Evolutionary conservation across 2,329 filamentous ascomycete genomes (phyloP).

Genomic region (Arachnopeziza araneosa): DNA sequence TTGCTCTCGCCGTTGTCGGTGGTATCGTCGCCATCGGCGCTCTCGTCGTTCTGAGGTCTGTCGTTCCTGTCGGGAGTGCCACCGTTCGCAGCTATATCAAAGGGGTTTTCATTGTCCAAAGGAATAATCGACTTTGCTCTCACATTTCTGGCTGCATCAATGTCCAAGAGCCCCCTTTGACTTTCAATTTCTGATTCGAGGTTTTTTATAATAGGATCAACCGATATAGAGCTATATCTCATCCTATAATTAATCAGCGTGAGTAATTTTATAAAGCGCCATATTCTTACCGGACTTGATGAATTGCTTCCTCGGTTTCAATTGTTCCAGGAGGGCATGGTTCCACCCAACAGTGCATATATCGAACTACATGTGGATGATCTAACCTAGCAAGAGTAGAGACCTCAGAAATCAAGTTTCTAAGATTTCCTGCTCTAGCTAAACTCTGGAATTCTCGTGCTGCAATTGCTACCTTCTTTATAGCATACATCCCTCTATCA

Average conservation of each 20-base stretch:
- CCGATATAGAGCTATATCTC: no score
- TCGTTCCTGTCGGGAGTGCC: no score
- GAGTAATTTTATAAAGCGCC: no score
- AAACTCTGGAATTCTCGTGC: slow-evolving; percentile 11
- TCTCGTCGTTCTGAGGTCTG: no score
- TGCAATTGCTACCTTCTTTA: slow-evolving; percentile 60
- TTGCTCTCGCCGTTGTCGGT: background rate
- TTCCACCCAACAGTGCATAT: slow-evolving; percentile 62
- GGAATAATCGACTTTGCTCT: no score
- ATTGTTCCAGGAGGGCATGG: slow-evolving; percentile 20
- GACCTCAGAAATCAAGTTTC: slow-evolving; percentile 40
- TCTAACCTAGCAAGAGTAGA: slow-evolving; percentile 56
- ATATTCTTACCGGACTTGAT: background rate
- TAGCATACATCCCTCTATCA: slow-evolving; percentile 56
- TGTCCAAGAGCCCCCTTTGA: no score
- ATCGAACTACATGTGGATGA: slow-evolving; percentile 61
- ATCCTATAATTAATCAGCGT: no score
- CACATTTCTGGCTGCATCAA: no score
- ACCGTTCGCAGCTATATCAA: no score
- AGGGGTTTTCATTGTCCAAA: no score
- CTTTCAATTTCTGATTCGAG: no score
- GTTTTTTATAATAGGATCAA: no score
- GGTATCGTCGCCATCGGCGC: background rate
- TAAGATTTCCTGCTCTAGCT: slow-evolving; percentile 1
- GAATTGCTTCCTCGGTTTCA: background rate